Evolutionary conservation across 2,329 filamentous ascomycete genomes (phyloP).

Genomic region (Fusarium papillatum): DNA sequence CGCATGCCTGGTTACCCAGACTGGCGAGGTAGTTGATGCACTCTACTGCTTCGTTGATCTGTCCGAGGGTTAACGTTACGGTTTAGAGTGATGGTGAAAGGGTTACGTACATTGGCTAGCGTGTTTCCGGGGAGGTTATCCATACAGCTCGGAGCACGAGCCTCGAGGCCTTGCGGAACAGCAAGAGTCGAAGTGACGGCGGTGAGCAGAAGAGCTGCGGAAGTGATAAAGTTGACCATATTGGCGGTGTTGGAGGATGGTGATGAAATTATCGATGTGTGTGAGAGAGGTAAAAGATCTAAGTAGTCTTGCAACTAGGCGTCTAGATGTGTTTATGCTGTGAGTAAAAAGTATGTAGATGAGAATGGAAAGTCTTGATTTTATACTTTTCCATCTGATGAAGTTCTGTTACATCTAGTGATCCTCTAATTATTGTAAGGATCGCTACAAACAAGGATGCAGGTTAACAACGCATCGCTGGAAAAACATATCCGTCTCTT

Average conservation of each 20-base stretch:
- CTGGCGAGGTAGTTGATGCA: slow-evolving; percentile 30
- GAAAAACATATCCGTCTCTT: not conserved
- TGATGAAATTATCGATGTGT: not conserved
- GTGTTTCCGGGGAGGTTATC: not conserved
- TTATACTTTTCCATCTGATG: slow-evolving; percentile 1
- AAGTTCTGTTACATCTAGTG: not conserved
- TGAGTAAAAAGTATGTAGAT: no score
- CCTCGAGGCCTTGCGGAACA: not conserved
- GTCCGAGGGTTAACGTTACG: not conserved
- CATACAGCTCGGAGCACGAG: slow-evolving; percentile 9
- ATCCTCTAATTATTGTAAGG: not conserved
- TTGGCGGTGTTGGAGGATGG: not conserved
- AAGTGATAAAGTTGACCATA: slow-evolving; percentile 21
- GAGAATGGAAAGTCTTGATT: not conserved
- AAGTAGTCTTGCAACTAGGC: not conserved
- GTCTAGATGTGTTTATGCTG: not conserved
- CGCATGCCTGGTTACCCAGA: slow-evolving; percentile 11
- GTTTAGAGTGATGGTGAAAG: not conserved
- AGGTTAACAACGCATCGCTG: not conserved
- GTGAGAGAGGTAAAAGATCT: not conserved
- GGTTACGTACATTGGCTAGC: slow-evolving; percentile 7
- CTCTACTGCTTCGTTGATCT: slow-evolving; percentile 20
- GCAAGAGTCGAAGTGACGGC: slow-evolving; percentile 3
- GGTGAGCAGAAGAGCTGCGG: slow-evolving; percentile 4
- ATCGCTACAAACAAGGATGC: not conserved